Percentiles rank a stretch among this genome's conserved stretches.
phyloP scores from a whole-genome alignment of 176 grass and related monocot species.

The Juncus effusus region DNA sequence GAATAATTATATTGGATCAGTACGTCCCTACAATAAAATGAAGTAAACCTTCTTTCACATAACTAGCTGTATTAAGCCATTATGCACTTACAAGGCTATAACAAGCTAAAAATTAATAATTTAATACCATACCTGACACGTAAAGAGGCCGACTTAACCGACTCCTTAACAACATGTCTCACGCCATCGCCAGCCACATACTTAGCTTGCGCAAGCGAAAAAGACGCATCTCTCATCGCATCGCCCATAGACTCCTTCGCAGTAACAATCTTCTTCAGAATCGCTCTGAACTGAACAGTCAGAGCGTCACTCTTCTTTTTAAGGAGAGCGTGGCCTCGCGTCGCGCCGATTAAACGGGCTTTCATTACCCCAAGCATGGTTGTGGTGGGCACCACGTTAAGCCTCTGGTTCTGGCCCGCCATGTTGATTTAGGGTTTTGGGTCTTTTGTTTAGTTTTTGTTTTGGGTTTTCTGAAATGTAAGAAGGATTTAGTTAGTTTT shows the following conservation, averaged over 20 bases:
- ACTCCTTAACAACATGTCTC: slow-evolving; percentile 53
- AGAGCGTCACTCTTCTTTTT: slow-evolving; percentile 96
- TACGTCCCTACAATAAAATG: no score
- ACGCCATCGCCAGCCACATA: slow-evolving; percentile 51
- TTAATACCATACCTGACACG: slow-evolving; percentile 31
- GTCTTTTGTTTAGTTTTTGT: not conserved
- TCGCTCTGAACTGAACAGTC: slow-evolving; percentile 57
- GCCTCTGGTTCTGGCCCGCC: slow-evolving; percentile 55
- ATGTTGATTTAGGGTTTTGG: slow-evolving; percentile 19
- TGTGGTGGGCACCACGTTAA: slow-evolving; percentile 73
- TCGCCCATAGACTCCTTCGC: slow-evolving; percentile 79
- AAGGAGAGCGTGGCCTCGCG: slow-evolving; percentile 64
- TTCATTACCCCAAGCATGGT: slow-evolving; percentile 74
- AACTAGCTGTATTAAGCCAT: no score
- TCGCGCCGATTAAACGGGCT: slow-evolving; percentile 54
- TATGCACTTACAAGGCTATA: no score
- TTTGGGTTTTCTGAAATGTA: not conserved
- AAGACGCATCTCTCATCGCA: slow-evolving; percentile 56
- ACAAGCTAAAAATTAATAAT: no score
- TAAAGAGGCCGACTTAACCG: slow-evolving; percentile 44
- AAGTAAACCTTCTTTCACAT: no score
- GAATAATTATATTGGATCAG: no score
- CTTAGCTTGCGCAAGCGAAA: slow-evolving; percentile 73
- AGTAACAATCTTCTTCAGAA: slow-evolving; percentile 60
- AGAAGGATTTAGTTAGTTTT: not conserved